Evolutionary conservation across 2,329 filamentous ascomycete genomes (phyloP), one percentile per base, ranked within the genome.

Genomic region (Penicillium sp.): DNA sequence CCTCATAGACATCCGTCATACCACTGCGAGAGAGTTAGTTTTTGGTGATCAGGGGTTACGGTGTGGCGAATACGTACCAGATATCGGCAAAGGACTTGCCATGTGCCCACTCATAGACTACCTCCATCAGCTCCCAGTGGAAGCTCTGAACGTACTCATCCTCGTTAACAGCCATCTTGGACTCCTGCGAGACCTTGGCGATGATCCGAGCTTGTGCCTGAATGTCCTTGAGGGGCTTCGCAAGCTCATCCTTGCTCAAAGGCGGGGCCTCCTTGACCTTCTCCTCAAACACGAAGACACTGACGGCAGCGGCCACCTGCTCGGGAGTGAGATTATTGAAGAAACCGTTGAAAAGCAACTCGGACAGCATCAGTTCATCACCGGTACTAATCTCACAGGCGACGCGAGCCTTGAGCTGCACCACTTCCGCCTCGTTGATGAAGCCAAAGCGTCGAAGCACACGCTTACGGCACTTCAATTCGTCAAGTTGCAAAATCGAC

Each of bases 1-100:
- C 95, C 81, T 99, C 95, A 79, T 97, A 99, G 30, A 94, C 92
- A 72, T 97, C 94, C 30, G 95, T 98, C 93, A 99, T 97, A 92
- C 96, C 96, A 81, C 94, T 96, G 66, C 8, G 53, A 72, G 28
- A 55, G 6, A 58, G 56, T 65, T 65, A 65, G 42, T 19, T 28
- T 45, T 8, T n/a, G 28, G 26, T 8, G 12, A 40, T 4, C 35
- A 28, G 22, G 19, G 26, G 28, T 50, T 17, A 37, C 2, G 35
- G 33, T 17, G 53, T 56, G 56, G 51, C 30, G 38, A 60, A 35
- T 60, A 86, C 92, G 74, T 87, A 97, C 94, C 95, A 98, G 65
- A 99, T 97, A 70, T 97, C 89, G 0, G 91, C 88, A 81, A 99
- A 99, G 0, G 91, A 88, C 69, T 90, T 91, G 54, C 94, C 95